These are phyloP conservation scores for Tylopilus sp. DNA, from an alignment of 768 basidiomycete species.

Conservation along the genomic window DNA sequence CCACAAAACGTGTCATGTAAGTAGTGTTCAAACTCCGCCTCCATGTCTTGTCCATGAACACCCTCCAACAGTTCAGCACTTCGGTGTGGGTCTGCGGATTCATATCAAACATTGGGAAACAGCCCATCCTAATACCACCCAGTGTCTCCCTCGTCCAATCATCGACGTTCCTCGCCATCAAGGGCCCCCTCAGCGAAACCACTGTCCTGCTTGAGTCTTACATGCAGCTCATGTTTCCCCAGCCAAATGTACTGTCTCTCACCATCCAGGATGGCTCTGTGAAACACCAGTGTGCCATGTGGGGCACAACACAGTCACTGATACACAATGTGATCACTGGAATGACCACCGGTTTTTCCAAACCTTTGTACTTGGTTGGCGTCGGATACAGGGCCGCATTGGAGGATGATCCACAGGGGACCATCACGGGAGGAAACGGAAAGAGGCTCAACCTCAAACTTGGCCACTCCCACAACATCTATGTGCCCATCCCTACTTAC, in stretches of 20 bases:
- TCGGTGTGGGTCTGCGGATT: constrained; percentile 46
- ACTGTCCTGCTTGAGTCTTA: constrained; percentile 46
- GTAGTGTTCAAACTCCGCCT: constrained; percentile 8
- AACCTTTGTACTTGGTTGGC: constrained; percentile 86
- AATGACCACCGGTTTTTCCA: constrained; percentile 82
- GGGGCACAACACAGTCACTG: constrained; percentile 92
- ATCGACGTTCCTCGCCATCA: constrained; percentile 45
- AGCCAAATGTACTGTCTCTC: constrained; percentile 34
- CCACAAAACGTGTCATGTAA: too few relatives aligned
- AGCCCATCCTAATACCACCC: constrained; percentile 54
- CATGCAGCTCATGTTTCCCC: constrained; percentile 37
- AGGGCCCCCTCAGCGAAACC: constrained; percentile 54
- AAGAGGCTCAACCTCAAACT: constrained; percentile 85
- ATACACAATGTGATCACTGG: constrained; percentile 88
- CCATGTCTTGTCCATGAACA: constrained; percentile 11
- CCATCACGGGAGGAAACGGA: constrained; percentile 52
- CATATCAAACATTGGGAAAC: constrained; percentile 57
- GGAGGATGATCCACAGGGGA: constrained; percentile 74
- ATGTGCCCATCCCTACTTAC: constrained; percentile 75
- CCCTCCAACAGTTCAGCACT: constrained; percentile 44
- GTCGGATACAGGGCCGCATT: constrained; percentile 90
- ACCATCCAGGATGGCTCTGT: constrained; percentile 55
- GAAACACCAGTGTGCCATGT: constrained; percentile 83
- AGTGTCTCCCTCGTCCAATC: constrained; percentile 40
- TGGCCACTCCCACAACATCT: constrained; percentile 86